Percentiles rank a stretch among this genome's conserved stretches.
phyloP scores from a whole-genome alignment of 1,139 yeast species.

The Trichomonascaceae sp. region DNA sequence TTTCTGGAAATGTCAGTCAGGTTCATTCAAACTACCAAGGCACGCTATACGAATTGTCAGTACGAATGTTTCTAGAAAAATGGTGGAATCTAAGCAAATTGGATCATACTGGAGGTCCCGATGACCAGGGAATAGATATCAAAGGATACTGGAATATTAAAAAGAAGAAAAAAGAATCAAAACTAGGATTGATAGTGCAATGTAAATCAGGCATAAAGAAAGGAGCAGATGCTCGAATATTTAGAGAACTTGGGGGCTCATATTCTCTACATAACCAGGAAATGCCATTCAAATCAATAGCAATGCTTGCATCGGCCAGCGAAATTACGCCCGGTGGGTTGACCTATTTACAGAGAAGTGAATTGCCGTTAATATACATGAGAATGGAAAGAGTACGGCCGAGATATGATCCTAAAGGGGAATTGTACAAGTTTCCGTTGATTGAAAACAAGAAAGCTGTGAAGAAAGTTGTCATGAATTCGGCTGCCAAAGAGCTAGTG shows the following conservation, averaged over 20 bases:
- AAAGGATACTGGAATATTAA: slow-evolving; percentile 1
- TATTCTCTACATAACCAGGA: neutral
- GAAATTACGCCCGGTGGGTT: slow-evolving; percentile 1
- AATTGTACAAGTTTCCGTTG: neutral
- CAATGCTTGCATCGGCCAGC: slow-evolving; percentile 1
- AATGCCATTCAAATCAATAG: slow-evolving; percentile 2
- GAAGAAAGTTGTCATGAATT: neutral
- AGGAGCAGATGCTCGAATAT: neutral
- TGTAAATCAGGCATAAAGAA: slow-evolving; percentile 2
- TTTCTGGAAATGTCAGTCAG: slow-evolving; percentile 1
- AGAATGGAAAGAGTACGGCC: slow-evolving; percentile 1
- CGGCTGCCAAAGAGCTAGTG: neutral
- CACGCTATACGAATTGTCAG: slow-evolving; percentile 2
- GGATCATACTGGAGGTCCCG: slow-evolving; percentile 1
- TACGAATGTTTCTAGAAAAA: neutral
- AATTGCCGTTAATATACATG: slow-evolving; percentile 2
- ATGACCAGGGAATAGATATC: slow-evolving; percentile 7
- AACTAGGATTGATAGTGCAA: neutral
- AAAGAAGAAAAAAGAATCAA: neutral
- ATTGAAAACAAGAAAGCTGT: slow-evolving; percentile 1
- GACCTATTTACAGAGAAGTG: neutral
- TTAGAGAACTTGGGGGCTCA: slow-evolving; percentile 4
- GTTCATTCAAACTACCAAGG: neutral
- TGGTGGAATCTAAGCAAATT: neutral
- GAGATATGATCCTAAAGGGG: neutral